A percentile compares a stretch with the other conserved stretches of the same genome.
phyloP scores from a whole-genome alignment of 257 asterid species.

The Buddleja alternifolia region DNA sequence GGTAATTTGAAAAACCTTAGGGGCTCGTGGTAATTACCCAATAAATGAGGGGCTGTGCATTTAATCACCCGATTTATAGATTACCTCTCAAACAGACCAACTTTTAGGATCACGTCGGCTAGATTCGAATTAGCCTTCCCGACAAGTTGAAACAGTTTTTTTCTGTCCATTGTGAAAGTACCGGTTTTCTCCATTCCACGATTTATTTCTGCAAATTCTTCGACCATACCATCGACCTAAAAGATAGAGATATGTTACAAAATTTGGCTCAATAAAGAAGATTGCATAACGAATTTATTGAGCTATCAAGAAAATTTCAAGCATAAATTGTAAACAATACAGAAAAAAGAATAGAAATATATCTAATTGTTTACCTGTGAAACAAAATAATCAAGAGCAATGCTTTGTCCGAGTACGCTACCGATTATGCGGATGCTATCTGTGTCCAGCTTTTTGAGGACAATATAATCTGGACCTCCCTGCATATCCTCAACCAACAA shows the following conservation, averaged over 20 bases:
- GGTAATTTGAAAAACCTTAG: too few relatives aligned
- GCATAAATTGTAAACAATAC: neutral
- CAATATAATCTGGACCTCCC: slow-evolving; percentile 88
- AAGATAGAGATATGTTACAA: slow-evolving; percentile 11
- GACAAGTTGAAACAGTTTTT: slow-evolving; percentile 91
- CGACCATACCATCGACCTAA: slow-evolving; percentile 95
- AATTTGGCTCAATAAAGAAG: neutral
- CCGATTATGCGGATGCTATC: slow-evolving; percentile 92
- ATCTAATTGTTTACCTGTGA: slow-evolving; percentile 70
- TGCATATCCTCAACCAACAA: slow-evolving; percentile 84
- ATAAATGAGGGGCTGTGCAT: neutral
- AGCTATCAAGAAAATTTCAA: neutral
- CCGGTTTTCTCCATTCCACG: slow-evolving; percentile 95
- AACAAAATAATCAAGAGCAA: slow-evolving; percentile 93
- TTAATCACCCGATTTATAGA: neutral
- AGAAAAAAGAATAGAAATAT: neutral
- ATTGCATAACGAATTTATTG: neutral
- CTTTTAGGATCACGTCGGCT: slow-evolving; percentile 92
- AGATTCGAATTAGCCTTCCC: slow-evolving; percentile 98
- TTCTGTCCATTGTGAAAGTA: slow-evolving; percentile 87
- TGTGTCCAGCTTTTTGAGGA: slow-evolving; percentile 72
- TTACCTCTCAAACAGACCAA: slow-evolving; percentile 94
- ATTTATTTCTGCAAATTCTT: slow-evolving; percentile 89
- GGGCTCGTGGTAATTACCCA: too few relatives aligned
- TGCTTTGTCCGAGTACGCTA: slow-evolving; percentile 95